Evolutionary conservation across 1,139 yeast genomes (phyloP), one percentile per base, ranked within the genome.

Genomic region (Diutina mesorugosa): DNA sequence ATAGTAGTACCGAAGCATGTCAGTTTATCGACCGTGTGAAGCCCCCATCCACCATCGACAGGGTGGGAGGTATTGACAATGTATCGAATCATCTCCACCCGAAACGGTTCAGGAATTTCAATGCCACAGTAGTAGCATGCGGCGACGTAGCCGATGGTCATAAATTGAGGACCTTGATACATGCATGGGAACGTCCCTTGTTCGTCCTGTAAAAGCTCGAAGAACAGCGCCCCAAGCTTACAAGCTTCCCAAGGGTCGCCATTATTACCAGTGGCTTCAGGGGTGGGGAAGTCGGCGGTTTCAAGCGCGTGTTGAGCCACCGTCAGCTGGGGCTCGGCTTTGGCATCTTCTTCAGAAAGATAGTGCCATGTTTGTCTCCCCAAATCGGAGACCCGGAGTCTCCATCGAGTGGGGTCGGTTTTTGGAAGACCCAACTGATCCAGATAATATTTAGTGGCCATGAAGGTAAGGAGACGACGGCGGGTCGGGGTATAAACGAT

Each of bases 21-120:
- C 7, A 95, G 85, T 67, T 91, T 93, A 66, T 93, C 99, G 55
- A 82, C 84, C 3, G 90, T 81, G 66, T 93, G 98, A 56, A 95
- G 76, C 0, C 98, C 99, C 99, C 99, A 95, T 0, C 99, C 99
- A n/a, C 99, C 99, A 69, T 95, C 99, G 0, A 90, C 96, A 0
- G 97, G 98, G 67, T 93, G 97, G 0, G 98, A 85, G 0, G 89
- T 80, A 66, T 95, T 95, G 21, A 90, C 90, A 28, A 93, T 72
- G 66, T 90, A 93, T 57, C 98, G 77, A 47, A 87, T 82, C 68
- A 95, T 72, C 68, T 95, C 99, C 10, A 73, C 69, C 60, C 76
- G 73, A 62, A 79, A 82, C 38, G 83, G 85, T 51, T 83, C 83
- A 0, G 93, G 85, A 45, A 93, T 87, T 26, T 80, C 82, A 0